Percentiles rank a stretch among this genome's conserved stretches.
Conservation (phyloP, 78 protist species). For the Dictyostelium firmibasis region DNA sequence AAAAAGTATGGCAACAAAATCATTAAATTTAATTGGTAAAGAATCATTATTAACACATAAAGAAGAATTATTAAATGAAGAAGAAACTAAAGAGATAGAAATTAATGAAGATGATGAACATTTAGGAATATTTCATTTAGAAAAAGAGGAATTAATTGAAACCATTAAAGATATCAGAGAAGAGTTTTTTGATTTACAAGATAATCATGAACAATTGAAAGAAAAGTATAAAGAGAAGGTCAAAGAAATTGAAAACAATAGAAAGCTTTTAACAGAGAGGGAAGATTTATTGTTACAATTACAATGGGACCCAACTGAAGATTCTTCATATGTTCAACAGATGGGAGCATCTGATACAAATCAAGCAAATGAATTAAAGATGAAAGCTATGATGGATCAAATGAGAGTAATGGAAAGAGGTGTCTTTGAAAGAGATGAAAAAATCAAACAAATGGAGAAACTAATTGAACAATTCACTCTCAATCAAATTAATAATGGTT, state of each 20-base stretch:
- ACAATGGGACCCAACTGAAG: conserved; percentile 60
- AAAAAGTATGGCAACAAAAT: not conserved
- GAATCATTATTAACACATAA: not conserved
- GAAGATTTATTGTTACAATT: conserved; percentile 37
- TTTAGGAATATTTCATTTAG: not conserved
- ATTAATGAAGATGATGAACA: conserved; percentile 30
- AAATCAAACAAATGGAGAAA: conserved; percentile 31
- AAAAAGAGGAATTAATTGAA: conserved; percentile 26
- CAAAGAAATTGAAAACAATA: conserved; percentile 10
- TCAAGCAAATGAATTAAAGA: conserved; percentile 20
- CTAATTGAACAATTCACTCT: conserved; percentile 25
- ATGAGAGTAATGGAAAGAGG: conserved; percentile 52
- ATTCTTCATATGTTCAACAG: not conserved
- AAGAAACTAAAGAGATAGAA: not conserved
- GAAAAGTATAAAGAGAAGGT: not conserved
- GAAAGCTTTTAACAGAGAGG: conserved; percentile 30
- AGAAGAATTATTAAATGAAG: not conserved
- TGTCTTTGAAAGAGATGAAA: conserved; percentile 35
- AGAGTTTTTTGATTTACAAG: conserved; percentile 4
- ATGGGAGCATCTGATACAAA: not conserved
- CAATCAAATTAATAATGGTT: not conserved
- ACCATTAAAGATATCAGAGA: conserved; percentile 17
- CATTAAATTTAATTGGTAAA: conserved; percentile 5
- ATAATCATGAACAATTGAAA: not conserved
- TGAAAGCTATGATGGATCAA: conserved; percentile 53